Percentiles rank a stretch among this genome's conserved stretches.
These are phyloP conservation scores for Pistacia vera DNA, from an alignment of 345 rosid species.

Conservation along the genomic window DNA sequence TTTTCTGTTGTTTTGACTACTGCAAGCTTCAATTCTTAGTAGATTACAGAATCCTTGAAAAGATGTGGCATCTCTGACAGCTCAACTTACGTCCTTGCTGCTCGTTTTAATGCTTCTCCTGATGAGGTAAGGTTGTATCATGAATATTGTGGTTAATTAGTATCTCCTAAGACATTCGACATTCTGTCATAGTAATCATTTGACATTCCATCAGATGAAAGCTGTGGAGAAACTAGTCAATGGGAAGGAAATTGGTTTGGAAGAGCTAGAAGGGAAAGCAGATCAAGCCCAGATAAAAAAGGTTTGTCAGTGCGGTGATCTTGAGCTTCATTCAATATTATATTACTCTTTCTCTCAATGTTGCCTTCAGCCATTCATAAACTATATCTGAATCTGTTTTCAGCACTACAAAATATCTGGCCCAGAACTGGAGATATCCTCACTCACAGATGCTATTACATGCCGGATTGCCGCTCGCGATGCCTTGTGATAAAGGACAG, in stretches of 20 bases:
- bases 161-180: neutral
- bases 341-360: neutral
- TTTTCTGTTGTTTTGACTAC: slow-evolving; percentile 8
- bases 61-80: slow-evolving; percentile 84
- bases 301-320: slow-evolving; percentile 28
- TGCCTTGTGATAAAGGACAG: slow-evolving; percentile 47
- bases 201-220: slow-evolving; percentile 52
- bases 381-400: slow-evolving; percentile 14
- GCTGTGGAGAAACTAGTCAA: slow-evolving; percentile 40
- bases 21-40: neutral
- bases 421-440: slow-evolving; percentile 65
- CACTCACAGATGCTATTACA: slow-evolving; percentile 78
- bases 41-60: slow-evolving; percentile 93
- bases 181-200: neutral
- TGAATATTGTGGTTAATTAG: too few relatives aligned
- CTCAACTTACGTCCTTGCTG: slow-evolving; percentile 73
- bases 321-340: neutral
- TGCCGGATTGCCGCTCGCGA: slow-evolving; percentile 88
- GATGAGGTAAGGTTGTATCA: slow-evolving; percentile 52
- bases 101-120: slow-evolving; percentile 70
- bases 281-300: slow-evolving; percentile 2
- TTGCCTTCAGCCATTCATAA: slow-evolving; percentile 1
- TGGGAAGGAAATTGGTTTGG: slow-evolving; percentile 73
- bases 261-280: slow-evolving; percentile 28
- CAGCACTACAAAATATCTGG: slow-evolving; percentile 66